Percentiles rank a stretch among this genome's conserved stretches.
These are phyloP conservation scores for Russula olivacea DNA, from an alignment of 768 basidiomycete genomes.

Conservation along the genomic window DNA sequence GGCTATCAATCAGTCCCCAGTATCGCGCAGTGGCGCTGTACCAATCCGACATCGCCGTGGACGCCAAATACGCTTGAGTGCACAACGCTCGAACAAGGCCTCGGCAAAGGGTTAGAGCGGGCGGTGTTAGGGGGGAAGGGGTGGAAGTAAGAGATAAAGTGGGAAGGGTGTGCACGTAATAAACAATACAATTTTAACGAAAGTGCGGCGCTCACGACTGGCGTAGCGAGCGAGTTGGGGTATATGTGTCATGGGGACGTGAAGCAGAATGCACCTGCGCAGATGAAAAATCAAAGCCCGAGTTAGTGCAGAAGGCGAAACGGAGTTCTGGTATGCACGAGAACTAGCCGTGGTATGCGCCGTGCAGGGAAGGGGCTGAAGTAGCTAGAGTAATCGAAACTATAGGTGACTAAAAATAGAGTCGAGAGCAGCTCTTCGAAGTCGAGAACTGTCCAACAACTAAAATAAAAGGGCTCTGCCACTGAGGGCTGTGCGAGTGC, in stretches of 20 bases:
- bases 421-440: constrained; percentile 15
- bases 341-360: not conserved
- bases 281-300: not conserved
- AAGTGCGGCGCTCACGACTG: constrained; percentile 17
- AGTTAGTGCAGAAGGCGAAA: not conserved
- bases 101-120: not conserved
- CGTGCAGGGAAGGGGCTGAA: constrained; percentile 4
- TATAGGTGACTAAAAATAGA: constrained; percentile 6
- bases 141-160: not conserved
- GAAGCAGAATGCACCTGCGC: constrained; percentile 4
- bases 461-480: constrained; percentile 15
- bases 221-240: constrained; percentile 22
- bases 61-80: not conserved
- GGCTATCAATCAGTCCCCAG: not conserved
- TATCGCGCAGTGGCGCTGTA: not conserved
- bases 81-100: not conserved
- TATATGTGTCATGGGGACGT: constrained; percentile 19
- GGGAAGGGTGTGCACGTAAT: constrained; percentile 13
- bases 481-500: constrained; percentile 1
- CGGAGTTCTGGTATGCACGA: not conserved
- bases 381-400: constrained; percentile 14
- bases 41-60: not conserved
- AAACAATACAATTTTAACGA: constrained; percentile 22
- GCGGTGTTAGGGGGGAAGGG: not conserved
- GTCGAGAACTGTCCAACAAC: constrained; percentile 14